These are phyloP conservation scores for Neonectria sp. DNA, from an alignment of 2,329 filamentous ascomycete species.

Conservation along the genomic window DNA sequence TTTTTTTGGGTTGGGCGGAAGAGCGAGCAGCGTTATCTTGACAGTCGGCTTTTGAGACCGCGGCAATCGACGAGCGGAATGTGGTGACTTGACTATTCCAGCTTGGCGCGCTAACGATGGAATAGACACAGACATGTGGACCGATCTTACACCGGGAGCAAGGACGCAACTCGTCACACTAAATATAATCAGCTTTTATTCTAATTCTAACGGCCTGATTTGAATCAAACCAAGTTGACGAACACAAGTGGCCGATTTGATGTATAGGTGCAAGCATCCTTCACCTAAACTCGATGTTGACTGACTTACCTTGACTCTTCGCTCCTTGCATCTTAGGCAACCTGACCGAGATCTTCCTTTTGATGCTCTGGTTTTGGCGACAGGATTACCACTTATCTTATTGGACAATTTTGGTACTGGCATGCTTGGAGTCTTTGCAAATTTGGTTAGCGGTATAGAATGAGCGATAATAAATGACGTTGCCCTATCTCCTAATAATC, in stretches of 20 bases:
- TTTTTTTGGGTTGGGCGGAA: slow-evolving; percentile 10
- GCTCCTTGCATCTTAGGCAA: slow-evolving; percentile 16
- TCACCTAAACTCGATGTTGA: slow-evolving; percentile 14
- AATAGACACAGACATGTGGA: slow-evolving; percentile 17
- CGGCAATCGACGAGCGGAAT: slow-evolving; percentile 16
- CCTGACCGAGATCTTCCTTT: slow-evolving; percentile 17
- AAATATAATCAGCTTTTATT: slow-evolving; percentile 18
- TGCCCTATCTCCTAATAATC: slow-evolving; percentile 16
- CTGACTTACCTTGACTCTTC: slow-evolving; percentile 16
- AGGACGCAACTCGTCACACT: slow-evolving; percentile 17
- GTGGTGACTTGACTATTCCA: slow-evolving; percentile 17
- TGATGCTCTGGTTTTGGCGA: slow-evolving; percentile 17
- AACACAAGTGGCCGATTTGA: slow-evolving; percentile 17
- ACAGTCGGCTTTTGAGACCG: slow-evolving; percentile 14
- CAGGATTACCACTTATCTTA: slow-evolving; percentile 16
- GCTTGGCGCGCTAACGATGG: slow-evolving; percentile 14
- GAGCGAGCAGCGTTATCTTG: slow-evolving; percentile 15
- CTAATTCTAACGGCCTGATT: slow-evolving; percentile 16
- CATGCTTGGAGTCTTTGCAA: slow-evolving; percentile 18
- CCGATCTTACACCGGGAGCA: slow-evolving; percentile 16
- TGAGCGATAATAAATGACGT: slow-evolving; percentile 17
- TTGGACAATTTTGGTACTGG: slow-evolving; percentile 17
- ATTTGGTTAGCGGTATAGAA: slow-evolving; percentile 16
- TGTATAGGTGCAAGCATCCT: slow-evolving; percentile 14
- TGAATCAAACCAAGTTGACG: slow-evolving; percentile 17